These are phyloP conservation scores for Musa beccarii DNA, from an alignment of 176 grass and related monocot species.

Conservation along the genomic window DNA sequence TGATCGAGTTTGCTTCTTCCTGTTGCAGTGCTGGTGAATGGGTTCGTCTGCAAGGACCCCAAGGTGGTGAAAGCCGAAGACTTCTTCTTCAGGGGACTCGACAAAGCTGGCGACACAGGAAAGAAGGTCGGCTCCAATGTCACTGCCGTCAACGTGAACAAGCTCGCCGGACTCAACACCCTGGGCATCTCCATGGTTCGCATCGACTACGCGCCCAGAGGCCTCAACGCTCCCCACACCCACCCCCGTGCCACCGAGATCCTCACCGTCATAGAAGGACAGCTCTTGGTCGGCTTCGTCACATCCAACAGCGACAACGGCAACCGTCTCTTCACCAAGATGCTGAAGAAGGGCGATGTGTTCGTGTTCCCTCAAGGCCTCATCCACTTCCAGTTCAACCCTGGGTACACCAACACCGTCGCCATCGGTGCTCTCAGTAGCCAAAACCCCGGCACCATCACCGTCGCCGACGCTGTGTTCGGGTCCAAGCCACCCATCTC, in stretches of 20 bases:
- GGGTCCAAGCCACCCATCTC: conserved; percentile 53
- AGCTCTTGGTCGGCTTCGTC: too few relatives aligned
- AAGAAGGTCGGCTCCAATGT: conserved; percentile 34
- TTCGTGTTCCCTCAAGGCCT: too few relatives aligned
- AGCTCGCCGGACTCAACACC: conserved; percentile 54
- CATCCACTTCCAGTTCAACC: too few relatives aligned
- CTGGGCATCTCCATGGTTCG: conserved; percentile 57
- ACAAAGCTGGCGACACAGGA: conserved; percentile 30
- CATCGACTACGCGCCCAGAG: conserved; percentile 45
- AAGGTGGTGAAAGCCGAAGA: conserved; percentile 44
- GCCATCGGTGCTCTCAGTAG: conserved; percentile 32
- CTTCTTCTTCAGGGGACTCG: conserved; percentile 35
- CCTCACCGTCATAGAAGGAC: too few relatives aligned
- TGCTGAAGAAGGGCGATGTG: too few relatives aligned
- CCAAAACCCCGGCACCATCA: conserved; percentile 60
- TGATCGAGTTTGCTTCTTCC: too few relatives aligned
- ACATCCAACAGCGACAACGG: too few relatives aligned
- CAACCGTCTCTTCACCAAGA: too few relatives aligned
- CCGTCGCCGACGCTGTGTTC: conserved; percentile 60
- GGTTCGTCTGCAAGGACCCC: conserved; percentile 64
- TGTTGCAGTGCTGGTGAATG: conserved; percentile 51
- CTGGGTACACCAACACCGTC: too few relatives aligned
- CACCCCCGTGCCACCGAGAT: too few relatives aligned
- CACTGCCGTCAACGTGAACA: conserved; percentile 15
- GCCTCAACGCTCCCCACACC: conserved; percentile 7